A percentile compares a stretch with the other conserved stretches of the same genome.
These are phyloP conservation scores for Penicillium sumatraense DNA, from an alignment of 2,329 filamentous ascomycete species.

Conservation along the genomic window DNA sequence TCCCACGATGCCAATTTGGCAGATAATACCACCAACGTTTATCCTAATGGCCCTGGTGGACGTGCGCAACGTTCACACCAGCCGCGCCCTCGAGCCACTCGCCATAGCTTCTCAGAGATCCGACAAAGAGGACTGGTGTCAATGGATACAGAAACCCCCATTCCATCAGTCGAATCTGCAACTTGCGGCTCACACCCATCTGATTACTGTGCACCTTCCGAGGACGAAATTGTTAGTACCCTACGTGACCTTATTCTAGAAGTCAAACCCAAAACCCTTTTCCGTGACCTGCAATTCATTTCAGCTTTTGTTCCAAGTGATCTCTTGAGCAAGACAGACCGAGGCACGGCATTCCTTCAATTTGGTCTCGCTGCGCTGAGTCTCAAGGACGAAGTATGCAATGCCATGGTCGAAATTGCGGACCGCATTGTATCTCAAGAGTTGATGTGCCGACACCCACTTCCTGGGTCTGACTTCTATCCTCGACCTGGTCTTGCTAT, in stretches of 20 bases:
- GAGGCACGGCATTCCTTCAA: conserved; percentile 84
- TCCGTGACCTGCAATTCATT: conserved; percentile 77
- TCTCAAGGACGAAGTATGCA: conserved; percentile 84
- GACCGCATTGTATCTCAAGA: conserved; percentile 69
- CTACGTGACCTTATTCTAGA: conserved; percentile 70
- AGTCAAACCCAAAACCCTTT: conserved; percentile 77
- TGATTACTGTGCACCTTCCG: conserved; percentile 59
- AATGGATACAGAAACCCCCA: conserved; percentile 24
- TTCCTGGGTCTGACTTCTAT: conserved; percentile 35
- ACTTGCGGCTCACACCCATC: conserved; percentile 43
- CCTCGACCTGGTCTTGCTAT: conserved; percentile 42
- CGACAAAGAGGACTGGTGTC: conserved; percentile 16
- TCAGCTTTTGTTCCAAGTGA: conserved; percentile 64
- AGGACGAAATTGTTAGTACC: conserved; percentile 66
- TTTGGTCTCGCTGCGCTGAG: conserved; percentile 85
- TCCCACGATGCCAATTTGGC: conserved; percentile 46
- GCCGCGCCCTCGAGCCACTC: conserved; percentile 22
- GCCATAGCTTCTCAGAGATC: conserved; percentile 40
- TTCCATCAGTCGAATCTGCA: conserved; percentile 35
- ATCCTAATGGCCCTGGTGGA: conserved; percentile 3
- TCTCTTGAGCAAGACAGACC: conserved; percentile 61
- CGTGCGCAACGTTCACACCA: background rate
- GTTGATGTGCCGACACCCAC: conserved; percentile 43
- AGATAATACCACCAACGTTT: background rate
- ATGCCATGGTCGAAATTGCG: conserved; percentile 78